phyloP scores from a whole-genome alignment of 78 protist species.

The Paulinella micropora region DNA sequence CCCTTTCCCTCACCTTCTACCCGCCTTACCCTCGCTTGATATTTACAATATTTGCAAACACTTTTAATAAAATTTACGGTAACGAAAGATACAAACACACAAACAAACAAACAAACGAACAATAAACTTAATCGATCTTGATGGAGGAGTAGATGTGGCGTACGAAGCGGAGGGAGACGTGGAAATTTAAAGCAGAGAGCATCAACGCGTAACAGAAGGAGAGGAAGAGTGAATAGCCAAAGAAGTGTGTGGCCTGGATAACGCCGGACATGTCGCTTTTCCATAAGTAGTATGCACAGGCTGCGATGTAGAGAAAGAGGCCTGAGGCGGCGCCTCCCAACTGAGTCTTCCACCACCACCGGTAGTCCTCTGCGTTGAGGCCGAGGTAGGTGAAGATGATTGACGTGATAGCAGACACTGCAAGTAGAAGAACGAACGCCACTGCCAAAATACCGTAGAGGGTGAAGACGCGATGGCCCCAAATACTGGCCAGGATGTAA shows the following conservation, averaged over 20 bases:
- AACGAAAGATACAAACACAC: too few relatives aligned
- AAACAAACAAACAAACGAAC: too few relatives aligned
- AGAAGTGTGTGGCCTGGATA: not conserved
- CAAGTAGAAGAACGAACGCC: constrained; percentile 65
- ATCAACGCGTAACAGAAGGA: too few relatives aligned
- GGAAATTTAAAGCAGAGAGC: too few relatives aligned
- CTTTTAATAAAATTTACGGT: too few relatives aligned
- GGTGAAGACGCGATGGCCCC: constrained; percentile 51
- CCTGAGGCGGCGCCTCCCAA: not conserved
- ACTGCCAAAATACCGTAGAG: constrained; percentile 73
- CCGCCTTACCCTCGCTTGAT: too few relatives aligned
- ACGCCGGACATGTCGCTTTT: not conserved
- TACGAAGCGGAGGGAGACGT: too few relatives aligned
- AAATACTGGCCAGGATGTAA: constrained; percentile 59
- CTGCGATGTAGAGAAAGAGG: not conserved
- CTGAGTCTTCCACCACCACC: constrained; percentile 47
- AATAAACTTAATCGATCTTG: too few relatives aligned
- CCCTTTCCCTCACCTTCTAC: too few relatives aligned
- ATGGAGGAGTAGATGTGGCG: too few relatives aligned
- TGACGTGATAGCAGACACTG: constrained; percentile 57
- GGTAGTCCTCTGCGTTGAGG: constrained; percentile 79
- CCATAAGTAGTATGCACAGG: not conserved
- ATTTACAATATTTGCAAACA: too few relatives aligned
- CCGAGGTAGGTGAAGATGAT: constrained; percentile 86
- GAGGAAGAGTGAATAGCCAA: not conserved